phyloP scores from a whole-genome alignment of 441 rosid species.

The Viola pubescens region DNA sequence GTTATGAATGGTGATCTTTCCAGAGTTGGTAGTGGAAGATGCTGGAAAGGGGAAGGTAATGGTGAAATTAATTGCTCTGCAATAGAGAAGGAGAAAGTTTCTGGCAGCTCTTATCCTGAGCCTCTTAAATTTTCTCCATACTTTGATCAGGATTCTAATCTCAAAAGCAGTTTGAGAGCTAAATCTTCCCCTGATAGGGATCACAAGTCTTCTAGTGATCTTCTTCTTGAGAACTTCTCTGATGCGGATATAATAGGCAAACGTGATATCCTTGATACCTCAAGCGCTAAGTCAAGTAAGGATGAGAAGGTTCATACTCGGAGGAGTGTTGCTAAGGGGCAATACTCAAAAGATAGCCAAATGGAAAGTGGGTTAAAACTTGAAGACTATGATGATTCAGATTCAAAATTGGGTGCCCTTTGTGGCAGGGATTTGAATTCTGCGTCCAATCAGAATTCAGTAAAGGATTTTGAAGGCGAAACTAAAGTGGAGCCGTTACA shows the following conservation, averaged over 20 bases:
- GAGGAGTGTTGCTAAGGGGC: conserved; percentile 17
- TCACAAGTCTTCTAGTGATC: conserved; percentile 8
- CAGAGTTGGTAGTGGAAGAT: conserved; percentile 21
- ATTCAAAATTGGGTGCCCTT: conserved; percentile 15
- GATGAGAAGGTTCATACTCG: conserved; percentile 19
- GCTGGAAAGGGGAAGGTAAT: conserved; percentile 24
- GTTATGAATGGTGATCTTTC: conserved; percentile 23
- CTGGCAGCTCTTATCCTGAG: conserved; percentile 14
- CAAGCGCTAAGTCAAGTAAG: conserved; percentile 15
- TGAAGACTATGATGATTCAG: conserved; percentile 14
- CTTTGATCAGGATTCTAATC: conserved; percentile 14
- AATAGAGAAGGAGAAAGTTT: conserved; percentile 21
- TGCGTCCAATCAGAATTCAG: conserved; percentile 15
- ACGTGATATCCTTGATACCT: conserved; percentile 12
- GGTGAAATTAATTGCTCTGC: conserved; percentile 19
- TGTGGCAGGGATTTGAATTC: conserved; percentile 12
- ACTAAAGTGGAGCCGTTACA: conserved; percentile 18
- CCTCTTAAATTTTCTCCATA: conserved; percentile 11
- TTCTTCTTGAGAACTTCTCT: background rate
- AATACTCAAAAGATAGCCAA: conserved; percentile 15
- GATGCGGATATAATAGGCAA: conserved; percentile 12
- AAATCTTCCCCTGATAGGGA: conserved; percentile 14
- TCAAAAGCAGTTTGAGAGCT: conserved; percentile 16
- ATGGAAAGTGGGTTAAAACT: conserved; percentile 12
- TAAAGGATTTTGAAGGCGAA: conserved; percentile 20